Evolutionary conservation across 2,329 filamentous ascomycete species (phyloP).

Genomic region (Juglanconis juglandina): DNA sequence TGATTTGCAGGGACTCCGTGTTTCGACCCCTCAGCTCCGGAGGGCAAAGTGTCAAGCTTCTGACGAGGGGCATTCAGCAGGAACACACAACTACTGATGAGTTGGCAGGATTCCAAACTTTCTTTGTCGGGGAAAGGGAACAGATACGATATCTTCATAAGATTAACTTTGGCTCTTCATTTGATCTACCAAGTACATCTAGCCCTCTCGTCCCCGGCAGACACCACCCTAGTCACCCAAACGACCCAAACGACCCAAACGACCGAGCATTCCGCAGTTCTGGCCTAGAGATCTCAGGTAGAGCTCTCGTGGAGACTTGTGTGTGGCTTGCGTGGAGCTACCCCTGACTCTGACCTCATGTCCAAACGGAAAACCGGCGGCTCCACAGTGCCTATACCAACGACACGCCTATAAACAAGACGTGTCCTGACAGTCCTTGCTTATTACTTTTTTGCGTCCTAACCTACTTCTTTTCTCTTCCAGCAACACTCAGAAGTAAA

Average conservation of each 20-base stretch:
- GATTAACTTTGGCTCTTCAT: too few relatives aligned
- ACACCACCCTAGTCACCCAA: too few relatives aligned
- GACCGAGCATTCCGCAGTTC: neutral
- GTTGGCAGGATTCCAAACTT: neutral
- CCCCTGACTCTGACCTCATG: constrained; percentile 17
- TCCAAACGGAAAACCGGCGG: neutral
- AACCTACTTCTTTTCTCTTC: neutral
- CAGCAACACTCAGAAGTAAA: neutral
- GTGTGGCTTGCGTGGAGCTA: constrained; percentile 17
- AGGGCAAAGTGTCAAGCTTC: neutral
- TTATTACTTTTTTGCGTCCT: neutral
- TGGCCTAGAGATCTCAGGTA: neutral
- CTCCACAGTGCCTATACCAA: constrained; percentile 12
- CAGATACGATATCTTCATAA: neutral
- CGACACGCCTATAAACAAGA: constrained; percentile 15
- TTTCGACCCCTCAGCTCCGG: constrained; percentile 13
- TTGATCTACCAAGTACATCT: too few relatives aligned
- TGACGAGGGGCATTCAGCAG: constrained; percentile 1
- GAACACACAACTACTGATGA: neutral
- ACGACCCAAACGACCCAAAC: neutral
- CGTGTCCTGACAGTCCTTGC: neutral
- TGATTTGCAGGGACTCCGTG: constrained; percentile 12
- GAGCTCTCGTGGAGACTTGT: constrained; percentile 9
- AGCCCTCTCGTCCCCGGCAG: too few relatives aligned
- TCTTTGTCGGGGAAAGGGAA: too few relatives aligned